phyloP scores from a whole-genome alignment of 768 basidiomycete genomes.

The Lenzites betulinus region DNA sequence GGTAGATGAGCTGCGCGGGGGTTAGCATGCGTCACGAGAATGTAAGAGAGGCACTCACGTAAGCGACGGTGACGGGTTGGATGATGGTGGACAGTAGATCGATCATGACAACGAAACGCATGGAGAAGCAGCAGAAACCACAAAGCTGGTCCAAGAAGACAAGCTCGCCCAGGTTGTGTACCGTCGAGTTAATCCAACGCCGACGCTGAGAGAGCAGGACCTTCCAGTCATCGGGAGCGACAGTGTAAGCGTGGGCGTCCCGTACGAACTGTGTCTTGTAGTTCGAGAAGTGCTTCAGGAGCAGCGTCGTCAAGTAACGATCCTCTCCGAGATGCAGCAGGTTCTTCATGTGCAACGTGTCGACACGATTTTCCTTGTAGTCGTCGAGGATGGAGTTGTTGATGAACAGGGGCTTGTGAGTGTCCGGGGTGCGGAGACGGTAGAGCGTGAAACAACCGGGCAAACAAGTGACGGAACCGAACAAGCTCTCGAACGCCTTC shows the following conservation, averaged over 20 bases:
- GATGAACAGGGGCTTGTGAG: constrained; percentile 92
- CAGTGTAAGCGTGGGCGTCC: constrained; percentile 91
- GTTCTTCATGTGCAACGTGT: constrained; percentile 99
- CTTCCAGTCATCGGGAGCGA: constrained; percentile 95
- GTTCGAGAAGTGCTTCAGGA: constrained; percentile 92
- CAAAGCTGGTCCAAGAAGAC: constrained; percentile 90
- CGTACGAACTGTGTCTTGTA: constrained; percentile 96
- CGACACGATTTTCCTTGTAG: constrained; percentile 95
- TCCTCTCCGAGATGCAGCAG: constrained; percentile 97
- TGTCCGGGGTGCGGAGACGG: constrained; percentile 91
- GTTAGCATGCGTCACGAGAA: constrained; percentile 17
- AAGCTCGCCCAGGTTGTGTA: constrained; percentile 94
- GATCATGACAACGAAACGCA: constrained; percentile 98
- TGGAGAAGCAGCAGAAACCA: constrained; percentile 98
- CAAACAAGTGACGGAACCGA: constrained; percentile 97
- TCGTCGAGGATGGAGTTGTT: constrained; percentile 89
- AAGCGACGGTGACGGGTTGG: constrained; percentile 85
- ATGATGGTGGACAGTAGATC: constrained; percentile 88
- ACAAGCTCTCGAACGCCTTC: constrained; percentile 95
- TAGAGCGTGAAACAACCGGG: constrained; percentile 99
- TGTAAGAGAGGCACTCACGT: constrained; percentile 57
- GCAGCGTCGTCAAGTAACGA: constrained; percentile 94
- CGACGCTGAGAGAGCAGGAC: constrained; percentile 94
- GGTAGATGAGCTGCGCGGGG: constrained; percentile 70
- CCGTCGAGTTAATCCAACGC: constrained; percentile 99